These are phyloP conservation scores for Solanum ossicruentum DNA, from an alignment of 257 asterid species.

Conservation along the genomic window DNA sequence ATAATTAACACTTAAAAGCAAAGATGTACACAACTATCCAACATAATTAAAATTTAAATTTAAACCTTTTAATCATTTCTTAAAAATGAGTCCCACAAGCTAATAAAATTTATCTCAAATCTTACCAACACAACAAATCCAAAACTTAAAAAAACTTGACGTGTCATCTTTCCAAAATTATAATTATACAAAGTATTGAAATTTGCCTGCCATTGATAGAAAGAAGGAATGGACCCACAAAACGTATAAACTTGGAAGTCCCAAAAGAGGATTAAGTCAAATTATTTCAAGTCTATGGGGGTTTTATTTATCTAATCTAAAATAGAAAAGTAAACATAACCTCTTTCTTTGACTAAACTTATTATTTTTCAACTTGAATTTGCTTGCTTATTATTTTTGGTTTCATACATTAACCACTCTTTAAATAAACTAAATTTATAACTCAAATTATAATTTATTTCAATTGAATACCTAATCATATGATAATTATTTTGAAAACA, in stretches of 20 bases:
- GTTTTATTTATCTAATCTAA: neutral
- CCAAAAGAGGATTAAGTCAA: neutral
- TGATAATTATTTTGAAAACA: neutral
- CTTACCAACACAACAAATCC: neutral
- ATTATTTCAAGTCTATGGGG: neutral
- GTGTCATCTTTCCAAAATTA: neutral
- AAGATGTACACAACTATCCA: neutral
- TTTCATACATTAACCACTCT: neutral
- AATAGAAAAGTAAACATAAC: neutral
- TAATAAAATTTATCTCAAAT: neutral
- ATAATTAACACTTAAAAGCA: no score
- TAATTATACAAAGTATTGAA: neutral
- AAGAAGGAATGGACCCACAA: conserved; percentile 12
- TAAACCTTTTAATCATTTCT: neutral
- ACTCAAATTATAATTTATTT: neutral
- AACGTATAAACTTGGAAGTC: conserved; percentile 1
- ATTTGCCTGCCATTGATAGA: neutral
- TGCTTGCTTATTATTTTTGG: neutral
- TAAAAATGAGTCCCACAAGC: neutral
- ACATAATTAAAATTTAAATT: neutral
- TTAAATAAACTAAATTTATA: neutral
- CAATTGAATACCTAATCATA: neutral
- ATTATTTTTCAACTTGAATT: neutral
- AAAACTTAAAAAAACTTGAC: neutral
- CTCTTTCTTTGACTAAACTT: neutral